Evolutionary conservation across 805 yeast species (phyloP), one percentile per base, ranked within the genome.

Genomic region (Zygosaccharomyces siamensis): DNA sequence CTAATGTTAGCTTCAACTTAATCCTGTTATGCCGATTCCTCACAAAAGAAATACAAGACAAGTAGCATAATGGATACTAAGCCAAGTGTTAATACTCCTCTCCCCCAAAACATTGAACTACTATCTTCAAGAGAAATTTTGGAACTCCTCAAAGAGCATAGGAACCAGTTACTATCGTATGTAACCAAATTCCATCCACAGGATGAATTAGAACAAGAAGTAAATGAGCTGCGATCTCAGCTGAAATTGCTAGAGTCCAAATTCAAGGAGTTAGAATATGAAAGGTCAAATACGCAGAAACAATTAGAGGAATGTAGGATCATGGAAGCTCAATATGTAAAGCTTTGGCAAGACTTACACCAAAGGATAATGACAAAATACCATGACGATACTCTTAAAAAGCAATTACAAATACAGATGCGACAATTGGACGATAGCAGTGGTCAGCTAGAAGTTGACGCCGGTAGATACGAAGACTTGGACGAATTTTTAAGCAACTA

Each of bases 401-500:
- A 50, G 4, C 49, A 59, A 30, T 55, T 76, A 8, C 62, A 65
- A 18, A 43, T 46, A 1, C 57, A 68, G 3, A 60, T 70, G 4
- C 53, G 43, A 7, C 68, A 73, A 23, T 53, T 72, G 2, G 67
- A 70, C 12, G 51, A 58, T 5, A 45, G 53, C 14, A 50, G 62
- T n/a, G 41, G 47, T n/a, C 38, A 32, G 5, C 20, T 59, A 30
- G 60, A 58, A 32, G 28, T 48, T 21, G 50, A 60, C 50, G 41
- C 46, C n/a, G 16, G 49, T 40, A 7, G 54, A 47, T 46, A 66
- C 23, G 62, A 58, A 12, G 71, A 70, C 50, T 3, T 70, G 62
- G 49, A 64, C 67, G 26, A 47, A 10, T 76, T 80, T 56, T 63
- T 81, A 11, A 54, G 59, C 12, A 60, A 62, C n/a, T 81, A 77